Percentiles rank a stretch among this genome's conserved stretches.
Conservation (phyloP, 2,329 filamentous ascomycete genomes). For the Monilinia vaccinii-corymbosi region DNA sequence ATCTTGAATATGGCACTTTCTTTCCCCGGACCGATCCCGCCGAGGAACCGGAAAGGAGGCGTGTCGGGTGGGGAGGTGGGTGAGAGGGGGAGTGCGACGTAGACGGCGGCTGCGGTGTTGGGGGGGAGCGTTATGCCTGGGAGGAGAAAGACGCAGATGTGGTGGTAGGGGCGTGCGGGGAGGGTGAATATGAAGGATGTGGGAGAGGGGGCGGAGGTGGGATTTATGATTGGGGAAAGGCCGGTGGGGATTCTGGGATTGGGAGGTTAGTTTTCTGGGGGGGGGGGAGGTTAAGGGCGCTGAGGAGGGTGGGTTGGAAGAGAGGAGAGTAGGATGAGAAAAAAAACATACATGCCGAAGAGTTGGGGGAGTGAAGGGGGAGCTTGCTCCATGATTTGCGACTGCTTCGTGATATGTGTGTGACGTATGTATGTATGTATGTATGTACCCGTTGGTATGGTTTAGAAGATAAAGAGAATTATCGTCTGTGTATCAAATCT, state of each 20-base stretch:
- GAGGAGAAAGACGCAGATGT: slow-evolving; percentile 83
- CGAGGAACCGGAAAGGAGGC: slow-evolving; percentile 64
- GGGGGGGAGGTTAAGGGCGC: too few relatives aligned
- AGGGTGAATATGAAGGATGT: slow-evolving; percentile 50
- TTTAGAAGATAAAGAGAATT: not conserved
- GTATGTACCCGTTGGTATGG: not conserved
- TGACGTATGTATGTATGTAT: not conserved
- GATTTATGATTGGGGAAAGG: slow-evolving; percentile 45
- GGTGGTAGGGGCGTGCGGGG: slow-evolving; percentile 52
- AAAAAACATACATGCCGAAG: slow-evolving; percentile 22
- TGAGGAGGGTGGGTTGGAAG: not conserved
- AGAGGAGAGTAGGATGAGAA: too few relatives aligned
- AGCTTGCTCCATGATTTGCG: slow-evolving; percentile 3
- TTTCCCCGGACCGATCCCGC: slow-evolving; percentile 82
- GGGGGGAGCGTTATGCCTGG: slow-evolving; percentile 63
- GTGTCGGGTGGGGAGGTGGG: slow-evolving; percentile 25
- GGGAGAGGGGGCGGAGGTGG: slow-evolving; percentile 43
- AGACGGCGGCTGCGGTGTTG: slow-evolving; percentile 78
- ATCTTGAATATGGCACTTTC: slow-evolving; percentile 88
- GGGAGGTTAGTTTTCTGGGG: not conserved
- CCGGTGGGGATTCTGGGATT: slow-evolving; percentile 43
- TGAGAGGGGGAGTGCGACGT: slow-evolving; percentile 56
- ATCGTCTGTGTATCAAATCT: not conserved
- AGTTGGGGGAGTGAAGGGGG: slow-evolving; percentile 20
- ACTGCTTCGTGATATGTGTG: not conserved